Evolutionary conservation across 1,284 basidiomycete genomes (phyloP), one percentile per base, ranked within the genome.

Genomic region (Marasmius oreades): DNA sequence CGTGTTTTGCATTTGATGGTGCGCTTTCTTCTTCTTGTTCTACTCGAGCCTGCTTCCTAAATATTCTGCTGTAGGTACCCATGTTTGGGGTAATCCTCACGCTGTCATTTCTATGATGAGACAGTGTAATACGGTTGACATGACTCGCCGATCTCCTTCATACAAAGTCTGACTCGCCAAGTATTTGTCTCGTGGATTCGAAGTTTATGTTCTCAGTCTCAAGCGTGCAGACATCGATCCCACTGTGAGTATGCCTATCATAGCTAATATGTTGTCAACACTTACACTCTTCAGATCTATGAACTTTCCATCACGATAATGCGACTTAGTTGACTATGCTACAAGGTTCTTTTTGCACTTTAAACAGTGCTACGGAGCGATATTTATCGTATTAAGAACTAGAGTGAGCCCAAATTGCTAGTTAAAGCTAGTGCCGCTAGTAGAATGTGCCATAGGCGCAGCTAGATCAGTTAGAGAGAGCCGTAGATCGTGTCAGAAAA

Each of bases 91-190:
- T 3, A 83, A 77, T 60, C 82, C 83, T 1, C 73, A 82, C 7
- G 76, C 81, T 11, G 73, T 84, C 54, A 67, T 78, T 12, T 76
- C 82, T 7, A 76, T 80, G 73, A 84, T 85, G 77, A 77, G 80
- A 12, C 83, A 84, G 65, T 76, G 76, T 66, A 84, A 84, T 65
- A 82, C 79, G 0, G 74, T 82, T 37, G 82, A 84, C 61, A 74
- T 82, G 68, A 78, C 79, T 5, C 71, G 82, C 23, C 72, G 83
- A 31, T 84, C 81, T 3, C 82, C 82, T 1, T 84, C 82, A n/a
- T 85, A 85, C 60, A 82, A 85, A 68, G 75, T 82, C 23, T 73
- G 82, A 1, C 73, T 84, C 2, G 70, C 78, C 16, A 85, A 85
- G 64, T 84, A 85, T 62, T 71, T 79, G 0, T 60, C 70, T 3